These are phyloP conservation scores for Exophiala sideris DNA, from an alignment of 2,329 filamentous ascomycete species.

Conservation along the genomic window DNA sequence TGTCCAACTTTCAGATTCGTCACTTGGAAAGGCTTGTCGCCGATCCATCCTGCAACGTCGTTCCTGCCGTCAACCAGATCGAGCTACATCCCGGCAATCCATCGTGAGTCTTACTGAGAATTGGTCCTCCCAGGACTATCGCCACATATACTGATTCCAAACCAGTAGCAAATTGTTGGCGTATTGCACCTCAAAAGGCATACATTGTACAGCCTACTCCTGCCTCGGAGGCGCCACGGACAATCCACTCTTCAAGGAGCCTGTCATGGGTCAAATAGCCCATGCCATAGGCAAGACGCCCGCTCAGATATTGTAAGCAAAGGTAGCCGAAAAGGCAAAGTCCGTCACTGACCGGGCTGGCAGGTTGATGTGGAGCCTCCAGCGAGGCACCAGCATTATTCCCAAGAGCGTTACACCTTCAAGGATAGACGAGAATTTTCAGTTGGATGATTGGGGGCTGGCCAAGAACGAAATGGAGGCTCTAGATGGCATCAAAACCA, in stretches of 20 bases:
- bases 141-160: neutral
- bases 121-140: neutral
- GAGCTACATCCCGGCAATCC: constrained; percentile 30
- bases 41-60: constrained; percentile 32
- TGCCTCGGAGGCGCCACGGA: constrained; percentile 65
- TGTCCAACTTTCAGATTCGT: constrained; percentile 62
- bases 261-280: constrained; percentile 10
- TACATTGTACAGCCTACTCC: constrained; percentile 65
- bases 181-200: constrained; percentile 68
- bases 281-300: constrained; percentile 8
- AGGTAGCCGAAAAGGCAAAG: constrained; percentile 63
- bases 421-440: constrained; percentile 73
- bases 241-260: constrained; percentile 61
- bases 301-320: constrained; percentile 19
- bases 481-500: constrained; percentile 64
- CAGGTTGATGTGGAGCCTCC: constrained; percentile 69
- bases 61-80: constrained; percentile 32
- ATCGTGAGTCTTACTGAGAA: constrained; percentile 7
- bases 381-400: constrained; percentile 78
- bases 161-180: constrained; percentile 63
- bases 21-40: constrained; percentile 41
- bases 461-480: constrained; percentile 67
- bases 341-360: constrained; percentile 1
- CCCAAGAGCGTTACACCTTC: constrained; percentile 74
- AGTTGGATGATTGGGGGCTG: constrained; percentile 70